Percentiles rank a stretch among this genome's conserved stretches.
phyloP scores from a whole-genome alignment of 2,329 filamentous ascomycete species.

The Mycosphaerella arachidis region DNA sequence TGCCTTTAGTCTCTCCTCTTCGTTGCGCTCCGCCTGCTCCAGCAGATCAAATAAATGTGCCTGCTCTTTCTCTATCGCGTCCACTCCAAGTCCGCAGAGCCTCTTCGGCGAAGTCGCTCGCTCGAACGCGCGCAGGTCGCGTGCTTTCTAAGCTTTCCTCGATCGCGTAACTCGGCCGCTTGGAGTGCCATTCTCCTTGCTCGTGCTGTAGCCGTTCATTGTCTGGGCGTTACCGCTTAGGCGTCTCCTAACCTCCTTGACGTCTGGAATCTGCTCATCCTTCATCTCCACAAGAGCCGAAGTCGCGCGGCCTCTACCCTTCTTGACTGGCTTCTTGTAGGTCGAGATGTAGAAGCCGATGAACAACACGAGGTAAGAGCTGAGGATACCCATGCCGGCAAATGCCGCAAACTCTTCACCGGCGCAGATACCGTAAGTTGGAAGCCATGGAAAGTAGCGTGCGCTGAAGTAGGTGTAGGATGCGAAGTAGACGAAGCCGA shows the following conservation, averaged over 20 bases:
- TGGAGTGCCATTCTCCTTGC: slow-evolving; percentile 43
- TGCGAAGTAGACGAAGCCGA: slow-evolving; percentile 97
- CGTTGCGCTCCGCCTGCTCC: neutral
- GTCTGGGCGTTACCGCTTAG: slow-evolving; percentile 41
- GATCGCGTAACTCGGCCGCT: slow-evolving; percentile 62
- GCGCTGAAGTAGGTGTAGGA: slow-evolving; percentile 98
- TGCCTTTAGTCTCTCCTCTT: neutral
- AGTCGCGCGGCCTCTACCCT: slow-evolving; percentile 69
- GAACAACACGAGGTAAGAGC: slow-evolving; percentile 94
- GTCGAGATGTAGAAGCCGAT: slow-evolving; percentile 98
- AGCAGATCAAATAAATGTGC: slow-evolving; percentile 1
- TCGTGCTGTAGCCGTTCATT: slow-evolving; percentile 31
- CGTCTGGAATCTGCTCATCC: slow-evolving; percentile 59
- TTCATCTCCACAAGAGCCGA: slow-evolving; percentile 84
- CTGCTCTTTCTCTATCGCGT: slow-evolving; percentile 2
- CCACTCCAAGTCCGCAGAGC: neutral
- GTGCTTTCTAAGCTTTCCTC: slow-evolving; percentile 59
- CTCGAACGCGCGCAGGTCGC: slow-evolving; percentile 17
- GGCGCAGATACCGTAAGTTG: slow-evolving; percentile 79
- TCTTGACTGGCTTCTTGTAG: slow-evolving; percentile 80
- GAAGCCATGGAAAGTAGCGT: slow-evolving; percentile 80
- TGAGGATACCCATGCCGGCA: slow-evolving; percentile 84
- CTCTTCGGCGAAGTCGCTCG: slow-evolving; percentile 13
- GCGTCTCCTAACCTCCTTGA: slow-evolving; percentile 49
- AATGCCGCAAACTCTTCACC: slow-evolving; percentile 97